Percentiles rank a stretch among this genome's conserved stretches.
These are phyloP conservation scores for Lathyrus oleraceus DNA, from an alignment of 306 rosid species.

Conservation along the genomic window DNA sequence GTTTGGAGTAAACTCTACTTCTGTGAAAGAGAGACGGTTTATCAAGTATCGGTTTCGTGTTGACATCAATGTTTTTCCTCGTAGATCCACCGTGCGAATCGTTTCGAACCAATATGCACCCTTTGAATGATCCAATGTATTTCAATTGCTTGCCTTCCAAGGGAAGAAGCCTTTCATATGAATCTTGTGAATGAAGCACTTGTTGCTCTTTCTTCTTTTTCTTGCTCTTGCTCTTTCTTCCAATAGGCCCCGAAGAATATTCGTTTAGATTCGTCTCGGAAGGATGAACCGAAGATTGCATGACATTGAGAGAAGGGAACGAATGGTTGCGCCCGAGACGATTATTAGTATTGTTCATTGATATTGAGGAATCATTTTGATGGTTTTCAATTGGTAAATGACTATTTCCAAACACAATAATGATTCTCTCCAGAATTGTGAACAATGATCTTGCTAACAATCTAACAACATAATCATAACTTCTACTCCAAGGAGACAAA, in stretches of 20 bases:
- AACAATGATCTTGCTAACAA: constrained; percentile 76
- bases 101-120: constrained; percentile 46
- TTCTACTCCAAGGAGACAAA: constrained; percentile 79
- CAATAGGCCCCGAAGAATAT: constrained; percentile 33
- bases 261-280: constrained; percentile 38
- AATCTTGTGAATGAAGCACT: constrained; percentile 25
- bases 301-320: constrained; percentile 24
- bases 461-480: constrained; percentile 66
- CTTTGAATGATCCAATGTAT: constrained; percentile 45
- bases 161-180: constrained; percentile 22
- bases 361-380: constrained; percentile 11
- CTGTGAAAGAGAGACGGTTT: constrained; percentile 35
- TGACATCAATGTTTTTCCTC: constrained; percentile 40
- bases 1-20: constrained; percentile 46
- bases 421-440: constrained; percentile 72
- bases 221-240: constrained; percentile 26
- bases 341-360: constrained; percentile 1
- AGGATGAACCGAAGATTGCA: constrained; percentile 42
- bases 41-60: constrained; percentile 28
- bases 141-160: constrained; percentile 39
- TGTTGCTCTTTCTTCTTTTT: constrained; percentile 39
- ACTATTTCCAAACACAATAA: constrained; percentile 51
- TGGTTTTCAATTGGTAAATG: constrained; percentile 32
- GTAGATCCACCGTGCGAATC: constrained; percentile 58
- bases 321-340: constrained; percentile 46